Evolutionary conservation across 495 filamentous ascomycete species (phyloP), one percentile per base, ranked within the genome.

Genomic region (Amphirosellinia nigrospora): DNA sequence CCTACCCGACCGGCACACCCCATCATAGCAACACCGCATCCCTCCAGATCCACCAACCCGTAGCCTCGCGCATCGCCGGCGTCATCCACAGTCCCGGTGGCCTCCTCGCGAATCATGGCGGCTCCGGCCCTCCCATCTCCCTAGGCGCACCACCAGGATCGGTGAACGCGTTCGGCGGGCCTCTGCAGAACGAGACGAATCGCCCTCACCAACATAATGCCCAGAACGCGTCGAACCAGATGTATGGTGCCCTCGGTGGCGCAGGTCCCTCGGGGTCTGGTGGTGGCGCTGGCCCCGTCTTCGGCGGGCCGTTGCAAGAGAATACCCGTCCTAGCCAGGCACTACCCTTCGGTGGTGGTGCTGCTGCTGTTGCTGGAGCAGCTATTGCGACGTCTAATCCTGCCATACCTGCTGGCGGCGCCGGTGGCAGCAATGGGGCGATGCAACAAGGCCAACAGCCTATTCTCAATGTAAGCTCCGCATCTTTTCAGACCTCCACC

Each of bases 361-460:
- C 61, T 60, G 45, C 59, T 21, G 43, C 19, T 28, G 56, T 60
- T 56, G 48, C 61, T 21, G 68, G 48, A 15, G 68, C 79, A 58
- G 71, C 66, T 36, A 73, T 80, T 56, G 69, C 70, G 16, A 48
- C 74, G 34, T 76, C 73, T 3, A 78, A 82, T 26, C 13, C 67
- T 46, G 43, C 75, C 9, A 75, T 77, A 48, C 61, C 79, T 62
- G 58, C 75, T 65, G 79, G 77, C 28, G 30, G 61, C 7, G 78
- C 81, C 0, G 75, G 74, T 32, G 78, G 78, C n/a, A 65, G 28
- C 15, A 70, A 65, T 45, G 61, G 61, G n/a, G 61, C 59, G 21
- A 87, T 91, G 68, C 86, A 89, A 13, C 92, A 94, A 79, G 94
- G 93, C n/a, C 94, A 98, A 78, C 94, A 98, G 78, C 94, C 94